Conservation (phyloP, 306 rosid species). For the Fagus crenata region DNA sequence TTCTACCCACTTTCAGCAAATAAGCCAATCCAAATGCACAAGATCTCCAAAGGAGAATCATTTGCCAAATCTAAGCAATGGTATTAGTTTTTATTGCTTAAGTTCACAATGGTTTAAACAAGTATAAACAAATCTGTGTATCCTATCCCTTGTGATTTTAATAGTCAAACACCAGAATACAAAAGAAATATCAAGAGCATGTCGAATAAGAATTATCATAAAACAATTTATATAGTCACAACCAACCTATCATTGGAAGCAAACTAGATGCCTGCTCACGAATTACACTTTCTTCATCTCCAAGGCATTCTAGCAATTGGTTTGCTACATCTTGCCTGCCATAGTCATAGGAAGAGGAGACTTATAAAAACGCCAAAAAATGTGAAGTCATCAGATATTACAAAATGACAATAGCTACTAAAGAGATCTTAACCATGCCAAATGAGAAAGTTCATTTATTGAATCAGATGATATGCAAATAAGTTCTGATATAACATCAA, state of each 20-base stretch:
- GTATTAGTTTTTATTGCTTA: background rate
- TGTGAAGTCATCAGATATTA: background rate
- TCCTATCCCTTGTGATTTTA: background rate
- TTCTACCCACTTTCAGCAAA: too few relatives aligned
- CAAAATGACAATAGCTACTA: constrained; percentile 10
- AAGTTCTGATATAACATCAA: constrained; percentile 76
- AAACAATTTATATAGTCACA: constrained; percentile 2
- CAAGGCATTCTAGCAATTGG: constrained; percentile 67
- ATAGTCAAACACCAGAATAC: background rate
- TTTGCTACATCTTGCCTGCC: constrained; percentile 71
- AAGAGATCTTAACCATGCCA: constrained; percentile 52
- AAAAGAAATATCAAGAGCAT: background rate
- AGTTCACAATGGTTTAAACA: background rate
- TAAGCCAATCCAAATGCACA: too few relatives aligned
- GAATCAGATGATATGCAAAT: constrained; percentile 50
- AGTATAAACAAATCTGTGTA: background rate
- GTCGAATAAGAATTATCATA: background rate
- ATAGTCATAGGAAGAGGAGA: constrained; percentile 7
- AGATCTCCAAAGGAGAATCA: background rate
- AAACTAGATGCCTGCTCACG: constrained; percentile 62
- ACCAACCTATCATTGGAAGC: constrained; percentile 73
- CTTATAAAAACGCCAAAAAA: background rate
- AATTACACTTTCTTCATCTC: constrained; percentile 68
- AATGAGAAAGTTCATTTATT: constrained; percentile 36
- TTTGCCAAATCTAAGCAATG: background rate